Percentiles rank a stretch among this genome's conserved stretches.
phyloP scores from a whole-genome alignment of 2,329 filamentous ascomycete genomes.

The Verticillium nubilum region DNA sequence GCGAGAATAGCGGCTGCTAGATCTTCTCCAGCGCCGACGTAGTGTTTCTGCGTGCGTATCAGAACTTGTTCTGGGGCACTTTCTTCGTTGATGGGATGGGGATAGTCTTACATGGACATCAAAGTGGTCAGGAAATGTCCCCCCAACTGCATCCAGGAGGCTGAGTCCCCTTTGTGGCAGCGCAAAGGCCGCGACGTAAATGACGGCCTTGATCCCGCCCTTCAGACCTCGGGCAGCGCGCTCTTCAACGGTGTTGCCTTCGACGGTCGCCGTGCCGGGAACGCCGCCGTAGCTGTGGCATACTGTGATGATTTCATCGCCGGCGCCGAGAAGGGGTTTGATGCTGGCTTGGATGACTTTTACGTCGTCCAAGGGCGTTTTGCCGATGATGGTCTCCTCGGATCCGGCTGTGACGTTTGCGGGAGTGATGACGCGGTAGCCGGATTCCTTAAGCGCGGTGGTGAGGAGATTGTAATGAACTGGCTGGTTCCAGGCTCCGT shows the following conservation, averaged over 20 bases:
- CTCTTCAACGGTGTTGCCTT: conserved; percentile 20
- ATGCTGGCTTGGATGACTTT: neutral
- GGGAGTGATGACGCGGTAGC: neutral
- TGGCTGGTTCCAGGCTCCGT: neutral
- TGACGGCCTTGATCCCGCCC: conserved; percentile 21
- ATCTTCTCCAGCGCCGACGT: neutral
- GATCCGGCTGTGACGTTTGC: neutral
- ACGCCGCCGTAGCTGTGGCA: conserved; percentile 24
- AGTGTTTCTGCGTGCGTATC: neutral
- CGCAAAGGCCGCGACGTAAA: conserved; percentile 21
- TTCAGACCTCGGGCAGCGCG: conserved; percentile 13
- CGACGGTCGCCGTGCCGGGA: conserved; percentile 17
- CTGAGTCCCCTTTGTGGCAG: conserved; percentile 7
- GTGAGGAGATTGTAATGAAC: neutral
- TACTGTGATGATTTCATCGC: conserved; percentile 9
- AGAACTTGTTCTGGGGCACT: neutral
- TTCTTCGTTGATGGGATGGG: neutral
- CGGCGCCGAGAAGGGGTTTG: neutral
- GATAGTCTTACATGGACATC: neutral
- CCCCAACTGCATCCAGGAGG: neutral
- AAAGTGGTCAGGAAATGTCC: neutral
- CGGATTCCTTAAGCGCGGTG: neutral
- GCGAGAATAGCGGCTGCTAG: neutral
- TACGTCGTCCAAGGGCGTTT: neutral
- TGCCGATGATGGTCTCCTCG: neutral